A percentile compares a stretch with the other conserved stretches of the same genome.
Evolutionary conservation across 2,329 filamentous ascomycete species (phyloP).

Genomic region (Talaromyces sp.): DNA sequence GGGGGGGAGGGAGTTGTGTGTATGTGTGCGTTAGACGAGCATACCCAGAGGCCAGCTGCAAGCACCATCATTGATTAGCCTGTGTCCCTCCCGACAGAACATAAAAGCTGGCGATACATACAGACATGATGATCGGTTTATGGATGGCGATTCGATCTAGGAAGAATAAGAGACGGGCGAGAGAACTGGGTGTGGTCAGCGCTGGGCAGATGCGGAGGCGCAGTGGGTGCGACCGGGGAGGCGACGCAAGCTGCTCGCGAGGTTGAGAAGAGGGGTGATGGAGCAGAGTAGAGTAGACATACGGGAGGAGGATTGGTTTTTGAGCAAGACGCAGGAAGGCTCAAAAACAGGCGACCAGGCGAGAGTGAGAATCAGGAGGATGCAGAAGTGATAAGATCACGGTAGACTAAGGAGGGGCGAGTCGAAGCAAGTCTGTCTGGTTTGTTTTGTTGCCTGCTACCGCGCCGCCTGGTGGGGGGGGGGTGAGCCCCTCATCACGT

Average conservation of each 20-base stretch:
- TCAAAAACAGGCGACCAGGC: neutral
- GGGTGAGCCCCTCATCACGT: neutral
- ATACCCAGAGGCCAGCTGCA: neutral
- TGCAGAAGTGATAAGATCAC: neutral
- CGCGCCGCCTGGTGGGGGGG: neutral
- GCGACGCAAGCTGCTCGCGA: neutral
- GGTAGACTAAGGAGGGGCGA: neutral
- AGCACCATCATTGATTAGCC: neutral
- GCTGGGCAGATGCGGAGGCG: neutral
- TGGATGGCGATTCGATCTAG: neutral
- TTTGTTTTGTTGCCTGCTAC: neutral
- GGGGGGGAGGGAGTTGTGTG: neutral
- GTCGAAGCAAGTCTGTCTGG: neutral
- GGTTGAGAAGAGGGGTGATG: neutral
- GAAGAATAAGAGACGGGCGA: neutral
- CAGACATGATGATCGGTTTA: slow-evolving; percentile 3
- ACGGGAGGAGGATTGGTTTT: neutral
- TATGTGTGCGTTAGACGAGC: neutral
- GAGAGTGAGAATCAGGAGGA: neutral
- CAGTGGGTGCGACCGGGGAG: neutral
- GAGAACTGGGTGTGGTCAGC: neutral
- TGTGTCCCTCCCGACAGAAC: neutral
- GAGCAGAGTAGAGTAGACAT: neutral
- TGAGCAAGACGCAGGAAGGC: neutral
- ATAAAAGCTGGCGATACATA: neutral